Evolutionary conservation across 2,329 filamentous ascomycete species (phyloP).

Genomic region (Cordyceps cateniannulata): DNA sequence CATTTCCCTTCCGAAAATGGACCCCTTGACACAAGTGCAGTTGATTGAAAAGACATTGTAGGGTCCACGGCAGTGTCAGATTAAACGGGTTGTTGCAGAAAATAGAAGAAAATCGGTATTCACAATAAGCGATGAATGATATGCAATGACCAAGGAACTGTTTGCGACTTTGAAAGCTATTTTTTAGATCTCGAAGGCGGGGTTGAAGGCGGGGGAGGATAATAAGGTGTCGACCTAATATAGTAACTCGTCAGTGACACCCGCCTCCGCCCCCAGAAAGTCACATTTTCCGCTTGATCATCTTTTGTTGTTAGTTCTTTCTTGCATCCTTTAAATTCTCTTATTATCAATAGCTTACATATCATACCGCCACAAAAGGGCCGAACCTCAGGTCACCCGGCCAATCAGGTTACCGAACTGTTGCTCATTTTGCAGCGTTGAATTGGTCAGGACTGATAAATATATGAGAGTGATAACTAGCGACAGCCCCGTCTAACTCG

Average conservation of each 20-base stretch:
- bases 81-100: neutral
- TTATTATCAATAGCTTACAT: too few relatives aligned
- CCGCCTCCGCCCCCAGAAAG: neutral
- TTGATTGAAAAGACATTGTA: slow-evolving; percentile 20
- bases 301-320: too few relatives aligned
- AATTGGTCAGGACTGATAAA: too few relatives aligned
- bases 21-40: slow-evolving; percentile 25
- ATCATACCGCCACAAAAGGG: too few relatives aligned
- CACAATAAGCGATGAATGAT: neutral
- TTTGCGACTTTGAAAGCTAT: neutral
- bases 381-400: too few relatives aligned
- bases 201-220: slow-evolving; percentile 6
- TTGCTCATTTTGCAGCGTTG: too few relatives aligned
- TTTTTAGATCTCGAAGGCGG: neutral
- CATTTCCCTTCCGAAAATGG: slow-evolving; percentile 26
- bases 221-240: neutral
- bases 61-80: neutral
- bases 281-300: neutral
- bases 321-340: too few relatives aligned
- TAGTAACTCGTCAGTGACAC: neutral
- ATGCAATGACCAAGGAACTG: neutral
- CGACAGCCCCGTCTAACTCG: too few relatives aligned
- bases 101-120: neutral
- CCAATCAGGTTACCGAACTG: too few relatives aligned
- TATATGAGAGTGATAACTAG: too few relatives aligned